Conservation (phyloP, 2,329 filamentous ascomycete genomes). For the Monilinia vaccinii-corymbosi region DNA sequence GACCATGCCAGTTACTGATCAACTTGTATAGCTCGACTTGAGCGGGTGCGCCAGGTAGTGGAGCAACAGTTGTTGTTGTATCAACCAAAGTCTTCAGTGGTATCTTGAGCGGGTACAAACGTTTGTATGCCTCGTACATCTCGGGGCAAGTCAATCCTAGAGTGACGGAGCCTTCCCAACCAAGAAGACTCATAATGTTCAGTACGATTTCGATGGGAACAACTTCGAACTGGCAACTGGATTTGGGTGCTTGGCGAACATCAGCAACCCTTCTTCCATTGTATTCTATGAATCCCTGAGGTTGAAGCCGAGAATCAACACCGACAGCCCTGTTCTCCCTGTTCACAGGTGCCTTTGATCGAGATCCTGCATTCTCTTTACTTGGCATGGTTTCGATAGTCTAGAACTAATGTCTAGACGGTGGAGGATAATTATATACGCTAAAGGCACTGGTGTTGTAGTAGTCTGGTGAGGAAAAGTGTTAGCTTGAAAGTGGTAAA, state of each 20-base stretch:
- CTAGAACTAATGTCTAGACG: neutral
- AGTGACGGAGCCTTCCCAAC: neutral
- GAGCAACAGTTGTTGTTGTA: neutral
- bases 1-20: neutral
- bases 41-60: too few relatives aligned
- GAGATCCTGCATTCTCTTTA: neutral
- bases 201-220: neutral
- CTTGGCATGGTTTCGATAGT: neutral
- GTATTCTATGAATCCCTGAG: neutral
- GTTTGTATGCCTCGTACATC: neutral
- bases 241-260: neutral
- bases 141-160: neutral
- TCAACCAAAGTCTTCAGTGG: neutral
- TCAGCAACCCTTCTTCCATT: neutral
- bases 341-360: neutral
- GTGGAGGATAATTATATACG: neutral
- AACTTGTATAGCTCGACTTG: neutral
- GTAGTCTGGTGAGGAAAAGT: neutral
- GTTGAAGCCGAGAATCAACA: neutral
- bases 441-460: neutral
- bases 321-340: neutral
- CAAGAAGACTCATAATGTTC: neutral
- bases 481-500: neutral
- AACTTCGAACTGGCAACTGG: neutral
- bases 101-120: neutral